Evolutionary conservation across 1,284 basidiomycete species (phyloP), one percentile per base, ranked within the genome.

Genomic region (Heterobasidion annosum): DNA sequence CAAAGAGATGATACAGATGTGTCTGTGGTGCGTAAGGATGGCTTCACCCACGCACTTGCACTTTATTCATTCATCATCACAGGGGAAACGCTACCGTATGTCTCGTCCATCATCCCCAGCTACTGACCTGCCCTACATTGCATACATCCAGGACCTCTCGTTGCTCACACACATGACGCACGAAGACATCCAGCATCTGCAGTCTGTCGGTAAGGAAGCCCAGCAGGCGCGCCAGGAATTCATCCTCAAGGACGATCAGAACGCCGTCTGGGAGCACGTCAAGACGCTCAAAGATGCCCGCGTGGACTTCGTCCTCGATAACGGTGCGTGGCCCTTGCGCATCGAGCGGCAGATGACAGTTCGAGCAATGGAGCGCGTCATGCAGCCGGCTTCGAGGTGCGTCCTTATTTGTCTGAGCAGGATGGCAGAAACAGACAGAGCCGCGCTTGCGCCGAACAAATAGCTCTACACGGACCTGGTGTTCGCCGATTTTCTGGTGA

Each of bases 401-500:
- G 68, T 50, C 10, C 35, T 7, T 13, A 8, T 52, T 13, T 60
- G 13, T 2, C 34, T 3, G 25, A 25, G 25, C 25, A 25, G 25
- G 25, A 25, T 25, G 3, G 25, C 25, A 25, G 25, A 25, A 25
- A 5, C 25, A 25, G 25, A 25, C 25, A 25, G 25, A 25, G 25
- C 25, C 5, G 3, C 25, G 3, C 25, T 25, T 25, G 25, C 25
- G 25, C 3, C 25, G 25, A 5, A 25, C 5, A 25, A 25, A 25
- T 2, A 50, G 88, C 75, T 98, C 13, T 94, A 92, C 68, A 97
- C 95, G 1, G 97, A 98, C 66, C 72, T 98, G 34, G 84, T 98
- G 18, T 85, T 99, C 59, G 96, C 95, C 40, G 96, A 99, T 67
- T 98, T 97, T 67, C 71, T 98, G 34, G 79, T 97, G 16, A 91